Evolutionary conservation across 192 early-diverging fungal species (phyloP).

Genomic region (Jimgerdemannia flammicorona): DNA sequence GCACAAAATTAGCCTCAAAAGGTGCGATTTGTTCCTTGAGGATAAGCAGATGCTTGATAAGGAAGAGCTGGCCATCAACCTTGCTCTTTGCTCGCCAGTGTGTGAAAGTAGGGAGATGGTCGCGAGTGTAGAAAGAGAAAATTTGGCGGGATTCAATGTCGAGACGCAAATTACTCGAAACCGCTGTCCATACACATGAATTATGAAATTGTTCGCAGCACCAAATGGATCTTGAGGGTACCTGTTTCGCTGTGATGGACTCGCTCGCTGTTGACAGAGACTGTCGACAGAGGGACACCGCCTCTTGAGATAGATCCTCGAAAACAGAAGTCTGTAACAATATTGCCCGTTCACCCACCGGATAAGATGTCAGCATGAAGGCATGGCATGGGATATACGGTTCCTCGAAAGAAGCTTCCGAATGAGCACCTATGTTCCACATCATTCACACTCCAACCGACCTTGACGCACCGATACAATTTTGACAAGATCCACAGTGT

Average conservation of each 20-base stretch:
- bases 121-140: background rate
- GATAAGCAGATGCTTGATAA: constrained; percentile 85
- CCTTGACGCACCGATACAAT: constrained; percentile 72
- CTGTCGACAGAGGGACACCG: constrained; percentile 63
- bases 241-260: constrained; percentile 45
- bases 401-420: too few relatives aligned
- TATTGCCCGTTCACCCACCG: background rate
- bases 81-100: constrained; percentile 36
- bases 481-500: constrained; percentile 80
- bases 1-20: constrained; percentile 75
- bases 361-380: too few relatives aligned
- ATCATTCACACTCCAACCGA: constrained; percentile 22
- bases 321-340: constrained; percentile 59
- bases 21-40: constrained; percentile 77
- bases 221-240: constrained; percentile 7
- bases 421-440: background rate
- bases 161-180: background rate
- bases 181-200: background rate
- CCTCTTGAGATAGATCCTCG: constrained; percentile 84
- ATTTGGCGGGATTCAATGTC: background rate
- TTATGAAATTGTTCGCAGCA: constrained; percentile 1
- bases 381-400: too few relatives aligned
- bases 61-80: constrained; percentile 74
- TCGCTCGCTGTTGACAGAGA: constrained; percentile 50
- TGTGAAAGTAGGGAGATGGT: constrained; percentile 3